Conservation (phyloP, 116 monocot species). For the Zostera marina region DNA sequence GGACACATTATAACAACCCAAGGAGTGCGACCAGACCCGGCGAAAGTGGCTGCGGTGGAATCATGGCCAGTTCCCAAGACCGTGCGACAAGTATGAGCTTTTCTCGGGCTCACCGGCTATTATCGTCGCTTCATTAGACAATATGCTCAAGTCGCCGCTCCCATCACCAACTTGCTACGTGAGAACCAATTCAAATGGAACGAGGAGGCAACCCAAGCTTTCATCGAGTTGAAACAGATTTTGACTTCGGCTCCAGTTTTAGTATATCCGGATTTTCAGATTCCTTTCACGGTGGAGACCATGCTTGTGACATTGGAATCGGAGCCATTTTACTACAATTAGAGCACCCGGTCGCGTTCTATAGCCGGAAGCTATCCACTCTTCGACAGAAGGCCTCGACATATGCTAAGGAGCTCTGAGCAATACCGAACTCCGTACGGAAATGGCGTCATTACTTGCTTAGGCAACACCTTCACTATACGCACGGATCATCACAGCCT, state of each 20-base stretch:
- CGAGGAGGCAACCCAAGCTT: neutral
- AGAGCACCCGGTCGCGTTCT: neutral
- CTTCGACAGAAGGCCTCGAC: neutral
- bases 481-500: neutral
- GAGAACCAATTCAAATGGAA: neutral
- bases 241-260: neutral
- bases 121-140: too few relatives aligned
- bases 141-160: too few relatives aligned
- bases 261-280: neutral
- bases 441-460: slow-evolving; percentile 1
- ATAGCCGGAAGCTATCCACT: neutral
- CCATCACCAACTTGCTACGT: neutral
- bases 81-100: too few relatives aligned
- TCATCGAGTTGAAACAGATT: neutral
- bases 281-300: neutral
- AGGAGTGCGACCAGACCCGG: too few relatives aligned
- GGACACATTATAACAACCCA: too few relatives aligned
- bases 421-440: neutral
- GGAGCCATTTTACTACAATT: neutral
- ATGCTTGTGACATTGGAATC: neutral
- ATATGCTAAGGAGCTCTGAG: neutral
- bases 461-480: neutral
- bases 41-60: too few relatives aligned
- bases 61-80: too few relatives aligned
- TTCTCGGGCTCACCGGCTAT: too few relatives aligned